Base-by-base conservation (phyloP, 495 filamentous ascomycete species). In the Podospora conica region DNA sequence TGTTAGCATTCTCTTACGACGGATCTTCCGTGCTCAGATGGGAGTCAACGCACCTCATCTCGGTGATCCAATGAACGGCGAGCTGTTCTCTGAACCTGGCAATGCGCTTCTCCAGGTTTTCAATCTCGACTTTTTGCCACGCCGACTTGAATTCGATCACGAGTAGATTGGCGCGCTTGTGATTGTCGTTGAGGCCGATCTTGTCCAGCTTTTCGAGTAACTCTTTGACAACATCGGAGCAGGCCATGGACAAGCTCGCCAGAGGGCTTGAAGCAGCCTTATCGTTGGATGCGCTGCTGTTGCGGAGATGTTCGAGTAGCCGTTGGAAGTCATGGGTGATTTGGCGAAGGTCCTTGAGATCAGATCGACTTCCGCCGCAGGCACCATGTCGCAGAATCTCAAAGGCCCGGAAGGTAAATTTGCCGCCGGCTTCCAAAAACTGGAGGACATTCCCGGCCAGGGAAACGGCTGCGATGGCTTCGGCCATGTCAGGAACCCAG, bases 361-460 rank as follows among this genome's bases (percentile, higher is more conserved):
- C 54, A 7, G 48, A 63, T 7, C 40, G 31, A 15, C 40, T 23
- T 27, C 54, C 40, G 0, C 40, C 28, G 48, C 0, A 9, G 10
- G 48, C 11, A 4, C 22, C 15, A 48, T 54, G n/a, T 9, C 61
- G 61, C 1, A 40, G 21, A 6, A 63, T 63, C 33, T 63, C 48
- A 21, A 28, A 15, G 8, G 63, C 63, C 3, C 24, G 23, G 8
- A 22, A 0, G 28, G 56, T 15, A 0, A 65, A 60, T 3, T 59
- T 60, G 7, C 15, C 24, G 1, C 63, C 63, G 0, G 63, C 11
- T 25, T 65, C 55, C 9, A 65, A 20, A n/a, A 65, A 65, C n/a
- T 65, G 63, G 15, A 65, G 31, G 0, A 65, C 56, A 22, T 65
- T 65, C 3, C 63, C 63, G 0, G 63, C 63, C 21, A 65, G 33